phyloP scores from a whole-genome alignment of 2,329 filamentous ascomycete genomes.

The Xylariaceae sp. region DNA sequence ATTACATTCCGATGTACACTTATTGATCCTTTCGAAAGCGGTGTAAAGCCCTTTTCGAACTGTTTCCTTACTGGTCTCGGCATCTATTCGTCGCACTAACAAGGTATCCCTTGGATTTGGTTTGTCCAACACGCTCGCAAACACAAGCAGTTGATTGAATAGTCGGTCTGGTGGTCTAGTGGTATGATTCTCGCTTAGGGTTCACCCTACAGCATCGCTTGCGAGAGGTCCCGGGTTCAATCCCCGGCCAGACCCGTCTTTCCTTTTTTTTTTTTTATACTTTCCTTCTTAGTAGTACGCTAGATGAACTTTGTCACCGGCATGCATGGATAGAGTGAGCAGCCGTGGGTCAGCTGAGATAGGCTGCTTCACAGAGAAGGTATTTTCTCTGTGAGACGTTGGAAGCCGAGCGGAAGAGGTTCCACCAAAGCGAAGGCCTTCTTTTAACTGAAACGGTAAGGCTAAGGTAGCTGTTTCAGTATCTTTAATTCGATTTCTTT shows the following conservation, averaged over 20 bases:
- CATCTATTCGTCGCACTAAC: conserved; percentile 12
- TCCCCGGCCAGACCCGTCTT: conserved; percentile 48
- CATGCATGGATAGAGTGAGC: conserved; percentile 14
- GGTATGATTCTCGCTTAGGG: conserved; percentile 77
- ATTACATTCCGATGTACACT: conserved; percentile 24
- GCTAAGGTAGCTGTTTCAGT: conserved; percentile 43
- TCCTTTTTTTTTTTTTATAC: no score
- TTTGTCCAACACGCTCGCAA: no score
- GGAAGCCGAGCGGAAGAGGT: conserved; percentile 3
- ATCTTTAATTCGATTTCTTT: neutral
- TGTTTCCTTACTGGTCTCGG: neutral
- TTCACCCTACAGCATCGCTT: conserved; percentile 37
- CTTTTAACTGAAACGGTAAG: conserved; percentile 51
- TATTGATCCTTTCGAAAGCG: conserved; percentile 12
- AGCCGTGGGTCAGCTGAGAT: conserved; percentile 15
- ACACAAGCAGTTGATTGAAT: no score
- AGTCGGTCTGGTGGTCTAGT: conserved; percentile 65
- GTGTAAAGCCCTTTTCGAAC: neutral
- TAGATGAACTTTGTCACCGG: conserved; percentile 1
- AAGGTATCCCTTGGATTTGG: no score
- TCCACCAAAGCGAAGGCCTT: conserved; percentile 10
- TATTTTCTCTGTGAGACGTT: conserved; percentile 11
- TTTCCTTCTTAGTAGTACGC: no score
- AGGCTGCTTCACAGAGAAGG: conserved; percentile 2
- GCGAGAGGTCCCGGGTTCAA: conserved; percentile 53